Base-by-base conservation (phyloP, 179 eudicot species). In the Amaranthus tricolor region DNA sequence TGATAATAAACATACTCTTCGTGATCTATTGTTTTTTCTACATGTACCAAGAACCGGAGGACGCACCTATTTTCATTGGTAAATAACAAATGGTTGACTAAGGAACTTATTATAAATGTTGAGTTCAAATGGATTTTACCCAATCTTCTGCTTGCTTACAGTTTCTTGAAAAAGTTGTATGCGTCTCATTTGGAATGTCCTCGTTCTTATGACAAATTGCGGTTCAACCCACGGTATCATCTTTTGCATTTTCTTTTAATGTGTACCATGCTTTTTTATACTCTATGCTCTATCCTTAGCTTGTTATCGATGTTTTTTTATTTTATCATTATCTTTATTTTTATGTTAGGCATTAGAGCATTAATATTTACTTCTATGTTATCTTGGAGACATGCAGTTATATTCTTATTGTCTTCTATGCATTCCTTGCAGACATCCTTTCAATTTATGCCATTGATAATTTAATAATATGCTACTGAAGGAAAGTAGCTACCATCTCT, bases 41-140 rank as follows among this genome's bases (percentile, higher is more conserved):
- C 98, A 93, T 77, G 78, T 96, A 64, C 99, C 98, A 2, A 94
- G 97, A 79, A 93, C 98, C 0, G 99, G 99, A 77, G 99, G 99
- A 52, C 84, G 98, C 50, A 87, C 99, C 44, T 96, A 91, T 75
- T 93, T 84, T 71, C 87, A 88, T 72, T 96, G 98, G 99, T 93
- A 86, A 60, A n/a, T 43, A 31, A 31, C 40, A 5, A 64, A 50
- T 53, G 52, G 21, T n/a, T 4, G 24, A 11, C n/a, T 59, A 20
- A 14, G 60, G 16, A 24, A 19, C 45, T 66, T 71, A 20, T 20
- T 73, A n/a, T 24, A 9, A 31, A 24, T 58, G 47, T 44, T 31
- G 17, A 21, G 31, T 54, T 60, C 17, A 58, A 51, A 55, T 7
- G 62, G 14, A 21, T n/a, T n/a, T 56, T 70, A 13, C 31, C 7